phyloP scores from a whole-genome alignment of 441 rosid genomes.

The Syzygium malaccense region DNA sequence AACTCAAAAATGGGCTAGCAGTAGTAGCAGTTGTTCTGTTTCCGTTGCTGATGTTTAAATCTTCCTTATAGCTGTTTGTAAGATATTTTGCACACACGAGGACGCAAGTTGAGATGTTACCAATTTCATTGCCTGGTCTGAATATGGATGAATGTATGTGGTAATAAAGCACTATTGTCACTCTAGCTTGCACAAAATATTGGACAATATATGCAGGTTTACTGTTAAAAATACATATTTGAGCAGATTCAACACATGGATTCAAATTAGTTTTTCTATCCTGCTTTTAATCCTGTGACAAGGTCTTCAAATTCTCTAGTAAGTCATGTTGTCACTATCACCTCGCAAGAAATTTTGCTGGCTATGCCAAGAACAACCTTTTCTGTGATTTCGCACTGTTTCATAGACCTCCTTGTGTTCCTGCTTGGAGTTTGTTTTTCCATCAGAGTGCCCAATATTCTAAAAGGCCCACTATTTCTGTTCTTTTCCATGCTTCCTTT shows the following conservation, averaged over 20 bases:
- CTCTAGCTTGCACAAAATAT: too few species aligned
- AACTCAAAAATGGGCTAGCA: background rate
- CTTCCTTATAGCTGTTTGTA: background rate
- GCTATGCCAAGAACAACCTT: background rate
- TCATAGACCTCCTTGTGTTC: fast-evolving
- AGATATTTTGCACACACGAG: background rate
- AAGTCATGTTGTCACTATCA: fast-evolving
- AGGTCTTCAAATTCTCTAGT: background rate
- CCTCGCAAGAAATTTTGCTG: background rate
- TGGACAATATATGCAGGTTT: fast-evolving
- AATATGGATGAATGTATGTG: too few species aligned
- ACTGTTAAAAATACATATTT: fast-evolving
- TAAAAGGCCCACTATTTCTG: background rate
- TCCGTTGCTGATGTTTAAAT: background rate
- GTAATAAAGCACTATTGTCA: too few species aligned
- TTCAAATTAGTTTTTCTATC: background rate
- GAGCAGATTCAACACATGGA: background rate
- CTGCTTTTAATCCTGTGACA: background rate
- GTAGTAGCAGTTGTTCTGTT: background rate
- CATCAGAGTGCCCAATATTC: background rate
- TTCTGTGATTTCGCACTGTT: background rate
- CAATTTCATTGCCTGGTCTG: background rate
- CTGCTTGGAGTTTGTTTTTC: background rate
- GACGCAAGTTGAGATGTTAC: background rate
- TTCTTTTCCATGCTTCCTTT: background rate